Evolutionary conservation across 2,329 filamentous ascomycete species (phyloP).

Genomic region (Mycosphaerella arachidis): DNA sequence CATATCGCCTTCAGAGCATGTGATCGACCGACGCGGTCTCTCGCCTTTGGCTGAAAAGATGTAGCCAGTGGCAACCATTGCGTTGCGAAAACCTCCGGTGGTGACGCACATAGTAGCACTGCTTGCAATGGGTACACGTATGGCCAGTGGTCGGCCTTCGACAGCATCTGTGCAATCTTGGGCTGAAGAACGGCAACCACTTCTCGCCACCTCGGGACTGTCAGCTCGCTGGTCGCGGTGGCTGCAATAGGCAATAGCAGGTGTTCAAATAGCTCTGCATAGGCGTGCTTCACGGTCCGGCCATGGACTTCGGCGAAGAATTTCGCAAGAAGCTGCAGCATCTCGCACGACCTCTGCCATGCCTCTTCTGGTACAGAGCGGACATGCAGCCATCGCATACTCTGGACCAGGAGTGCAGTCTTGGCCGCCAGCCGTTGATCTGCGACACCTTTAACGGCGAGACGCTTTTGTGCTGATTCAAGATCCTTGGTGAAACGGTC

Average conservation of each 20-base stretch:
- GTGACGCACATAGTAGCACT: conserved; percentile 81
- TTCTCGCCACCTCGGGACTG: conserved; percentile 78
- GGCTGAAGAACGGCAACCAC: conserved; percentile 75
- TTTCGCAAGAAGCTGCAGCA: conserved; percentile 73
- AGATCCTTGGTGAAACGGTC: conserved; percentile 78
- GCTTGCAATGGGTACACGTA: conserved; percentile 84
- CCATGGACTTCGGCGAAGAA: conserved; percentile 84
- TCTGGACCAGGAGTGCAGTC: conserved; percentile 80
- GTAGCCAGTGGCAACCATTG: conserved; percentile 84
- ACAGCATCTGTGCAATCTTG: conserved; percentile 75
- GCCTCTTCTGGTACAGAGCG: conserved; percentile 66
- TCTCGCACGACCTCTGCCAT: conserved; percentile 86
- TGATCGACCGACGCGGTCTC: conserved; percentile 73
- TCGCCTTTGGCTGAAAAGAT: conserved; percentile 73
- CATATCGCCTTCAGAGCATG: conserved; percentile 85
- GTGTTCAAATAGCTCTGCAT: conserved; percentile 86
- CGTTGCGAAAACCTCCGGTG: conserved; percentile 72
- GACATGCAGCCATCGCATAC: conserved; percentile 85
- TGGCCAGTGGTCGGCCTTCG: conserved; percentile 88
- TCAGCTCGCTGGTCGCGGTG: conserved; percentile 67
- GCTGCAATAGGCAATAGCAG: conserved; percentile 83
- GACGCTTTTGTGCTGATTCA: conserved; percentile 70
- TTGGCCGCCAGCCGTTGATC: conserved; percentile 70
- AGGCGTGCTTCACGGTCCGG: conserved; percentile 84
- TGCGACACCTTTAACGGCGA: conserved; percentile 64